These are phyloP conservation scores for Wilcoxina mikolae DNA, from an alignment of 495 filamentous ascomycete genomes.

Conservation along the genomic window DNA sequence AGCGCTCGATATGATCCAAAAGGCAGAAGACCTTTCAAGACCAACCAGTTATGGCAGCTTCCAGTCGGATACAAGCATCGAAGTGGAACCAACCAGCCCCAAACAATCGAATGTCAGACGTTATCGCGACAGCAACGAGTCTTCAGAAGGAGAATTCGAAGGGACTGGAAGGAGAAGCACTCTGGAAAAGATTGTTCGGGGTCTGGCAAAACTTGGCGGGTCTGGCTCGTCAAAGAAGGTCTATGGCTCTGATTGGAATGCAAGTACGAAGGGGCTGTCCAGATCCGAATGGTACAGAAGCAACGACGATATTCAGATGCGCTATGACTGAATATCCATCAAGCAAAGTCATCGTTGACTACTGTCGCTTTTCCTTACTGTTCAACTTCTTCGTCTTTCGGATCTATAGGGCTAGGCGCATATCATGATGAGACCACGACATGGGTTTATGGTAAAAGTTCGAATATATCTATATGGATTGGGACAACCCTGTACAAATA, in stretches of 20 bases:
- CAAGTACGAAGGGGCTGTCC: neutral
- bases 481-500: slow-evolving; percentile 17
- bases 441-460: slow-evolving; percentile 20
- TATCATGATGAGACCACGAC: slow-evolving; percentile 16
- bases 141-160: slow-evolving; percentile 17
- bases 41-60: slow-evolving; percentile 26
- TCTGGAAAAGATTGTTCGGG: slow-evolving; percentile 25
- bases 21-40: slow-evolving; percentile 22
- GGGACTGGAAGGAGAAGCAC: slow-evolving; percentile 18
- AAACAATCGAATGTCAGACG: slow-evolving; percentile 11
- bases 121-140: slow-evolving; percentile 10
- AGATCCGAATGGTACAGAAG: neutral
- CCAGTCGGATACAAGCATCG: slow-evolving; percentile 20
- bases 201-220: slow-evolving; percentile 20
- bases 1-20: slow-evolving; percentile 28
- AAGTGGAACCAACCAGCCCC: slow-evolving; percentile 14
- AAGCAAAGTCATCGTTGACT: slow-evolving; percentile 20
- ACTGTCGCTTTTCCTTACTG: neutral
- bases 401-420: slow-evolving; percentile 5
- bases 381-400: neutral
- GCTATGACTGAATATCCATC: slow-evolving; percentile 6
- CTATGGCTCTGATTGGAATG: slow-evolving; percentile 12
- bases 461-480: slow-evolving; percentile 15
- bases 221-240: slow-evolving; percentile 18
- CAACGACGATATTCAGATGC: neutral